These are phyloP conservation scores for Penicillium griseofulvum DNA, from an alignment of 2,329 filamentous ascomycete genomes.

Conservation along the genomic window DNA sequence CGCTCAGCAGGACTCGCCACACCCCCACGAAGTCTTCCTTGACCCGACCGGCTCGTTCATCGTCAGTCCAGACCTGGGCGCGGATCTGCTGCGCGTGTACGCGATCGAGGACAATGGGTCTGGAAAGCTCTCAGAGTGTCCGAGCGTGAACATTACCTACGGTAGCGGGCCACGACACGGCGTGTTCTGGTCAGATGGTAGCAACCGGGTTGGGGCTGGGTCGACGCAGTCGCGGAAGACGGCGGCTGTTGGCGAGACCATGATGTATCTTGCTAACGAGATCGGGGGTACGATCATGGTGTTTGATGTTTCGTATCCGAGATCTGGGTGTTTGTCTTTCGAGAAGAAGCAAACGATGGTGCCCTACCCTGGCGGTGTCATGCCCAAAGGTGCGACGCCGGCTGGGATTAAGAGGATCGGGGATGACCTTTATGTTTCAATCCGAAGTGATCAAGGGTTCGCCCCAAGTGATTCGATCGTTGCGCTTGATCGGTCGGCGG, in stretches of 20 bases:
- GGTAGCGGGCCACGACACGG: conserved; percentile 66
- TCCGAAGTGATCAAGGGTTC: conserved; percentile 33
- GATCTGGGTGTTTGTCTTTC: conserved; percentile 29
- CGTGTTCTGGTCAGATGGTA: conserved; percentile 50
- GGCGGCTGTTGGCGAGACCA: conserved; percentile 19
- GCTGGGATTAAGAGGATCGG: conserved; percentile 27
- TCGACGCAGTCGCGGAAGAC: conserved; percentile 14
- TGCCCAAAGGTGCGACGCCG: conserved; percentile 29
- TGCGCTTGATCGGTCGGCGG: conserved; percentile 47
- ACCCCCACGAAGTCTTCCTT: conserved; percentile 63
- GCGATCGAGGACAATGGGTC: conserved; percentile 44
- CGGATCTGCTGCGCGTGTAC: conserved; percentile 62
- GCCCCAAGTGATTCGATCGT: conserved; percentile 31
- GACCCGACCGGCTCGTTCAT: conserved; percentile 65
- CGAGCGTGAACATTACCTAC: conserved; percentile 42
- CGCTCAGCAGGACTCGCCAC: conserved; percentile 55
- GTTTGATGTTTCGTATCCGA: conserved; percentile 40
- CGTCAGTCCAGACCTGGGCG: conserved; percentile 64
- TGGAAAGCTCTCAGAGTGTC: conserved; percentile 47
- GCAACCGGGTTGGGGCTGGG: neutral
- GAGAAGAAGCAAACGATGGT: conserved; percentile 23
- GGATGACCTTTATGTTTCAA: conserved; percentile 30
- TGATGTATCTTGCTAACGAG: conserved; percentile 56
- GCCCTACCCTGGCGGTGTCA: conserved; percentile 25
- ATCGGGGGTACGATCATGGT: conserved; percentile 53